A percentile compares a stretch with the other conserved stretches of the same genome.
phyloP scores from a whole-genome alignment of 2,329 filamentous ascomycete species.

The Xylaria sp. region DNA sequence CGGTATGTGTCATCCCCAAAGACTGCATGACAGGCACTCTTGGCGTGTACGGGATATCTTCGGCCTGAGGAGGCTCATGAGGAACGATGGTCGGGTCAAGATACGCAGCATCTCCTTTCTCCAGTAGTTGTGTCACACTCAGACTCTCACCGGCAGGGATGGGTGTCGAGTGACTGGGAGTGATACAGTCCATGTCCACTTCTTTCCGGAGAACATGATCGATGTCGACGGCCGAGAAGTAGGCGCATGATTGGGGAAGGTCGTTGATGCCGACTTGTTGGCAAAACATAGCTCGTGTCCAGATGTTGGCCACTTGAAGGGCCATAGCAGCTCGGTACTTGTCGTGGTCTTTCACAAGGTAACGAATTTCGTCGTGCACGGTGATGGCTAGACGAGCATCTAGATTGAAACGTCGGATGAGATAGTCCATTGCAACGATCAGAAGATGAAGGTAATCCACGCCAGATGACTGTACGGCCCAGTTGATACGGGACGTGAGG shows the following conservation, averaged over 20 bases:
- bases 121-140: conserved; percentile 73
- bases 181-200: conserved; percentile 96
- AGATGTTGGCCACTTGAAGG: conserved; percentile 86
- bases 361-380: conserved; percentile 96
- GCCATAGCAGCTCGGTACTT: conserved; percentile 89
- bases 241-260: conserved; percentile 87
- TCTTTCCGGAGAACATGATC: conserved; percentile 96
- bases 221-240: conserved; percentile 92
- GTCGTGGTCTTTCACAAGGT: conserved; percentile 79
- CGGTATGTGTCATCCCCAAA: conserved; percentile 47
- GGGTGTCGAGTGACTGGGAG: conserved; percentile 71
- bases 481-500: conserved; percentile 95
- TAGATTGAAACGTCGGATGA: conserved; percentile 79
- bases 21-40: conserved; percentile 75
- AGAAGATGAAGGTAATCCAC: conserved; percentile 96
- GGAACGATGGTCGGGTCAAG: conserved; percentile 63
- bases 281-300: conserved; percentile 95
- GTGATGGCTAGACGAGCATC: conserved; percentile 83
- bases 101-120: conserved; percentile 61
- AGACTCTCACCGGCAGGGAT: conserved; percentile 84
- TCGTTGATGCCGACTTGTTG: conserved; percentile 96
- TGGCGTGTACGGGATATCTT: conserved; percentile 61
- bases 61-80: conserved; percentile 48
- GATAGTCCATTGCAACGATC: conserved; percentile 90
- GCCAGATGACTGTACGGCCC: conserved; percentile 96